These are phyloP conservation scores for bread wheat (Triticum aestivum) DNA, from an alignment of 176 grass and related monocot genomes.

Conservation along the genomic window IWGSC_CS_RefSeq_v2.1 NC_057796.1:471080293-471080792, in stretches of 20 bases:
- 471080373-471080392: background rate
- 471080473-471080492: slow-evolving; percentile 53
- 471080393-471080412: background rate
- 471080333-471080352: background rate
- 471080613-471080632: background rate
- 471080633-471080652: background rate
- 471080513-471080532: slow-evolving; percentile 26
- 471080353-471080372: background rate
- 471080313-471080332: slow-evolving; percentile 7
- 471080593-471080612: background rate
- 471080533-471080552: slow-evolving; percentile 11
- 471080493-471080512: slow-evolving; percentile 42
- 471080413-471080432: slow-evolving; percentile 59
- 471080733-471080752: background rate
- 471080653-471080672: background rate
- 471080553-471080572: too few relatives aligned
- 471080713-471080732: background rate
- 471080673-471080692: background rate
- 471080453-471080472: slow-evolving; percentile 55
- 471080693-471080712: background rate
- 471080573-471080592: too few relatives aligned
- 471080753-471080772: background rate
- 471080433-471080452: slow-evolving; percentile 66
- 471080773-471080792: background rate
- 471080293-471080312: slow-evolving; percentile 1